These are phyloP conservation scores for Pseudozyma sp. DNA, from an alignment of 1,284 basidiomycete genomes.

Conservation along the genomic window DNA sequence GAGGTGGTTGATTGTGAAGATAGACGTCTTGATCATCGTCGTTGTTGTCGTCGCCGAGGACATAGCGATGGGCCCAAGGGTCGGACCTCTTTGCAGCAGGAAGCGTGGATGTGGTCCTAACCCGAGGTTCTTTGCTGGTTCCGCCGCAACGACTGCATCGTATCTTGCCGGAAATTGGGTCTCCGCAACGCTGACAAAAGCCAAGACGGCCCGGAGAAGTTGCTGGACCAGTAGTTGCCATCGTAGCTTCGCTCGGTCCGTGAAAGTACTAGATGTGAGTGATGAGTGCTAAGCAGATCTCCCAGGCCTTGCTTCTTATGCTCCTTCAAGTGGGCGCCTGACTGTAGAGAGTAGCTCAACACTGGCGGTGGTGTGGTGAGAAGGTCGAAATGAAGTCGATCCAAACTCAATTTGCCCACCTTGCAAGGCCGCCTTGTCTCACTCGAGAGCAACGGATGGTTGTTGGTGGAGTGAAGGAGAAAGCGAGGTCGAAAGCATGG, in stretches of 20 bases:
- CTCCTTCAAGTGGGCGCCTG: background rate
- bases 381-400: background rate
- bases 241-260: background rate
- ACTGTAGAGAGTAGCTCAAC: background rate
- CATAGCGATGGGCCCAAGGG: conserved; percentile 40
- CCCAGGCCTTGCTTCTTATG: background rate
- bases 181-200: conserved; percentile 48
- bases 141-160: conserved; percentile 39
- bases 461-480: background rate
- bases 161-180: conserved; percentile 37
- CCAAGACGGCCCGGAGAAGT: conserved; percentile 21
- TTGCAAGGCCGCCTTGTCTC: background rate
- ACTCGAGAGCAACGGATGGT: background rate
- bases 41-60: conserved; percentile 4
- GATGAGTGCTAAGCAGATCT: no score
- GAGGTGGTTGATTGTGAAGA: conserved; percentile 25
- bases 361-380: background rate
- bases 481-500: no score
- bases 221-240: background rate
- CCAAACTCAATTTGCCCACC: background rate
- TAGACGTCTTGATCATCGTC: conserved; percentile 10
- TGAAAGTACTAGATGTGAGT: no score
- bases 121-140: conserved; percentile 22
- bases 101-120: conserved; percentile 8
- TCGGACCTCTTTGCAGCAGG: conserved; percentile 22